phyloP scores from a whole-genome alignment of 495 filamentous ascomycete species.

The Podospora bellae-mahoneyi region DNA sequence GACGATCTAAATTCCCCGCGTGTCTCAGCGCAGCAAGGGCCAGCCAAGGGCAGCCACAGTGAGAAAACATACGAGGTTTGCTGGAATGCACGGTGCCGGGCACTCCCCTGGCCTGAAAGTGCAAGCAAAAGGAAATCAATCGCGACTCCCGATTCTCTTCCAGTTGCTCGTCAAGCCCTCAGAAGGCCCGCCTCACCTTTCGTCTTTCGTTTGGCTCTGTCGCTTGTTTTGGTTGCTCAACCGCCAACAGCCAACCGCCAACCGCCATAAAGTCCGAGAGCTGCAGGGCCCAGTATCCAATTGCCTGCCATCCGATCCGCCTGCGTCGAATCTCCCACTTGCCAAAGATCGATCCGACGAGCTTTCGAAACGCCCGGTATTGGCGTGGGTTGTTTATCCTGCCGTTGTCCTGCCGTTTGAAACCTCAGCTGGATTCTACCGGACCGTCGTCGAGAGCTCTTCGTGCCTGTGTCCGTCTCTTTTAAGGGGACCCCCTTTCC shows the following conservation, averaged over 20 bases:
- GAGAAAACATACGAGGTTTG: not conserved
- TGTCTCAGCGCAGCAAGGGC: not conserved
- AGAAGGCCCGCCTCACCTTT: not conserved
- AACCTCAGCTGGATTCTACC: slow-evolving; percentile 27
- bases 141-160: not conserved
- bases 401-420: slow-evolving; percentile 27
- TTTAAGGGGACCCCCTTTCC: slow-evolving; percentile 3
- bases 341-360: slow-evolving; percentile 1
- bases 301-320: not conserved
- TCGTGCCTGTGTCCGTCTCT: slow-evolving; percentile 1
- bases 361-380: slow-evolving; percentile 15
- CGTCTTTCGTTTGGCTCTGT: slow-evolving; percentile 17
- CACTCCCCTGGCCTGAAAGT: not conserved
- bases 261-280: not conserved
- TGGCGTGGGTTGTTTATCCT: slow-evolving; percentile 18
- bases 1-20: slow-evolving; percentile 2
- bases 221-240: not conserved
- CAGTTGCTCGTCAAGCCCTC: not conserved
- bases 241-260: not conserved
- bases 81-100: not conserved
- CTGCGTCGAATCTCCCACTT: slow-evolving; percentile 2
- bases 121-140: not conserved
- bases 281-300: not conserved
- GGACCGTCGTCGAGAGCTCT: slow-evolving; percentile 2
- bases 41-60: not conserved